These are phyloP conservation scores for Nosema muscidifuracis DNA, from an alignment of 371 early-diverging fungal genomes.

Conservation along the genomic window DNA sequence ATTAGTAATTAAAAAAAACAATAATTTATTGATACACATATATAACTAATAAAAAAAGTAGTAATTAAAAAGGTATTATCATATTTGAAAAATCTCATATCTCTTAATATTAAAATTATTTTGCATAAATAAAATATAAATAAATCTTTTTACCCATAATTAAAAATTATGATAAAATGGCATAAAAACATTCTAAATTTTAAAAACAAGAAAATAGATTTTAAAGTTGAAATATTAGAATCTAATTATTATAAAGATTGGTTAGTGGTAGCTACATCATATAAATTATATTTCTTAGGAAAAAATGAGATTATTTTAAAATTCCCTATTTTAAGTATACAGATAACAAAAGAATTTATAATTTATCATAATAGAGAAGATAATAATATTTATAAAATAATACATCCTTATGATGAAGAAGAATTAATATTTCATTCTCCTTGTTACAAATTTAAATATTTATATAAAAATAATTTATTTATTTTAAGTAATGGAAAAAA, in stretches of 20 bases:
- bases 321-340: background rate
- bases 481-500: background rate
- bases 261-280: slow-evolving; percentile 19
- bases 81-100: too few species aligned
- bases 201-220: background rate
- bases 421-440: slow-evolving; percentile 11
- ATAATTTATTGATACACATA: too few species aligned
- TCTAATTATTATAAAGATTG: background rate
- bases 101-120: too few species aligned
- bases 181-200: background rate
- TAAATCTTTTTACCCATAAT: too few species aligned
- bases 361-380: slow-evolving; percentile 12
- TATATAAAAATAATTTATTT: background rate
- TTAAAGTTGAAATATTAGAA: slow-evolving; percentile 5
- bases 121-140: too few species aligned
- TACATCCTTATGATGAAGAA: slow-evolving; percentile 19
- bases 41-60: too few species aligned
- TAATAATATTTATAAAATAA: slow-evolving; percentile 7
- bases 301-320: slow-evolving; percentile 11
- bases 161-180: slow-evolving; percentile 35
- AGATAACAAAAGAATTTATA: background rate
- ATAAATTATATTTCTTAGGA: slow-evolving; percentile 22
- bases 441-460: background rate
- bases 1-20: too few species aligned
- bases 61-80: too few species aligned